Conservation (phyloP, 2,329 filamentous ascomycete species). For the Scytalidium sp. region DNA sequence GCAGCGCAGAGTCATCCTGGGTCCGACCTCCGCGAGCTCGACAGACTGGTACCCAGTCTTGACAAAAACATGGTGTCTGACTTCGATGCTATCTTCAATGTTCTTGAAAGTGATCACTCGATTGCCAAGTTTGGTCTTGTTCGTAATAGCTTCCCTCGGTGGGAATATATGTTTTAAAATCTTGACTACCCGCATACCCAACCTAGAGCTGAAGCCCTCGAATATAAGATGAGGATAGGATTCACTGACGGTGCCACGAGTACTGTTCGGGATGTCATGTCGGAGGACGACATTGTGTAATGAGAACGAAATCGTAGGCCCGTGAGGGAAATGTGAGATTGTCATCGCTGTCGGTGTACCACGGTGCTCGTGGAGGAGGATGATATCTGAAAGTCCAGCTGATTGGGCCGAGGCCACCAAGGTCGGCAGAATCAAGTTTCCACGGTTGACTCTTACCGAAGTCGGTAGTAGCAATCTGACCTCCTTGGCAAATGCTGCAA, state of each 20-base stretch:
- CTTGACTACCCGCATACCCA: slow-evolving; percentile 82
- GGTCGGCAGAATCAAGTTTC: slow-evolving; percentile 83
- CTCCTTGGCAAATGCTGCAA: slow-evolving; percentile 92
- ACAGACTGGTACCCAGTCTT: slow-evolving; percentile 87
- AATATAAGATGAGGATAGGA: slow-evolving; percentile 94
- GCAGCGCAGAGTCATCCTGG: slow-evolving; percentile 93
- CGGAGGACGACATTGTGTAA: slow-evolving; percentile 91
- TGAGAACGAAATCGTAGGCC: slow-evolving; percentile 82
- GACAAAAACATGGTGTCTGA: slow-evolving; percentile 92
- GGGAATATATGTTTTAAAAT: slow-evolving; percentile 94
- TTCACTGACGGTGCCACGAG: slow-evolving; percentile 85
- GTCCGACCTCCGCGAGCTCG: slow-evolving; percentile 84
- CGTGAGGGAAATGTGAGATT: slow-evolving; percentile 82
- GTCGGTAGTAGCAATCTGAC: slow-evolving; percentile 81
- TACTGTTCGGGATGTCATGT: slow-evolving; percentile 86
- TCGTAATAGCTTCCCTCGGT: slow-evolving; percentile 73
- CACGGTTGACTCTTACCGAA: slow-evolving; percentile 83
- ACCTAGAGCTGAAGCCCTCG: slow-evolving; percentile 80
- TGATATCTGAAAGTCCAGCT: slow-evolving; percentile 77
- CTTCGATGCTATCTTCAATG: slow-evolving; percentile 89
- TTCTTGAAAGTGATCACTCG: slow-evolving; percentile 93
- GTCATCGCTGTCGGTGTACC: slow-evolving; percentile 89
- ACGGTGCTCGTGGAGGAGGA: slow-evolving; percentile 88
- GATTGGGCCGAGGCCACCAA: slow-evolving; percentile 79
- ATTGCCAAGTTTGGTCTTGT: slow-evolving; percentile 74